Conservation (phyloP, 805 yeast genomes). For the Saccharomycopsis oosterbeekiorum region DNA sequence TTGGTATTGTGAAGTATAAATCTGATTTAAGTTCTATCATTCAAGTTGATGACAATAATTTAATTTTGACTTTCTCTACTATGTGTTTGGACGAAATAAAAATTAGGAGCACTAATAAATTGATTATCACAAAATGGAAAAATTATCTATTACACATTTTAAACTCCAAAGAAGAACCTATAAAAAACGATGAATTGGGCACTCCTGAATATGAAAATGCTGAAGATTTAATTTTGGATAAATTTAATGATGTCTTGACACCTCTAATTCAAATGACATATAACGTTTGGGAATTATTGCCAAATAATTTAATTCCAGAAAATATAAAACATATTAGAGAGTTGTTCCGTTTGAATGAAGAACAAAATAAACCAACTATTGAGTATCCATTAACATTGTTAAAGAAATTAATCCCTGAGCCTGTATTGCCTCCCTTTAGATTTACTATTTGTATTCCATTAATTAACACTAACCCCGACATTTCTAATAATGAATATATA, state of each 20-base stretch:
- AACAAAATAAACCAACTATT: conserved; percentile 21
- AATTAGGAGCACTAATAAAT: conserved; percentile 25
- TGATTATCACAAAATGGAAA: conserved; percentile 35
- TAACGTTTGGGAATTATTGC: conserved; percentile 38
- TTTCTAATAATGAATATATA: conserved; percentile 26
- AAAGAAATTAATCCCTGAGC: conserved; percentile 31
- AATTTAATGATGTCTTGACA: conserved; percentile 8
- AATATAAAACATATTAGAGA: conserved; percentile 32
- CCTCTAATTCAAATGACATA: conserved; percentile 40
- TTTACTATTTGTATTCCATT: conserved; percentile 35
- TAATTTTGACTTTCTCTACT: conserved; percentile 32
- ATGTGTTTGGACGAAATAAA: conserved; percentile 37
- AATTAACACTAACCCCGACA: conserved; percentile 23
- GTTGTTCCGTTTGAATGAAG: conserved; percentile 23
- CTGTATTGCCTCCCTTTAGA: conserved; percentile 32
- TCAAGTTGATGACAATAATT: conserved; percentile 21
- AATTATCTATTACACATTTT: conserved; percentile 23
- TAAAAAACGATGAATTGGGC: neutral
- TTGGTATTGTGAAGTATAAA: conserved; percentile 33
- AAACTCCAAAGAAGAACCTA: neutral
- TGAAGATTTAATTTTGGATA: neutral
- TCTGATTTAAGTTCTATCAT: conserved; percentile 29
- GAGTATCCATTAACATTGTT: conserved; percentile 33
- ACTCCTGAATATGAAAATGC: neutral
- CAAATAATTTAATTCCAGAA: conserved; percentile 27